Conservation (phyloP, 331 rosid genomes). For the Erythrophleum ivorense region DNA sequence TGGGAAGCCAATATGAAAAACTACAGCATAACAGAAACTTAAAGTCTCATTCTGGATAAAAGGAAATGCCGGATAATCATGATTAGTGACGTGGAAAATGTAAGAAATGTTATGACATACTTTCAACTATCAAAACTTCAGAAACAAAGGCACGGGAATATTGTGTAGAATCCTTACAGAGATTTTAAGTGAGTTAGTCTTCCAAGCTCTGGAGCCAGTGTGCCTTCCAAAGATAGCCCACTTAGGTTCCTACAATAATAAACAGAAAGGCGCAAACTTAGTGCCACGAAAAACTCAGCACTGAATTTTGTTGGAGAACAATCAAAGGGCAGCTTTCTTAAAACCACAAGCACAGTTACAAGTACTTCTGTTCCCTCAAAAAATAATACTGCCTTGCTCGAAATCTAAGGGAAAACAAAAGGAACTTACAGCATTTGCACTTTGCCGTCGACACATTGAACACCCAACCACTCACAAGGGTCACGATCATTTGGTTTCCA, state of each 20-base stretch:
- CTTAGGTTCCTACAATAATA: conserved; percentile 65
- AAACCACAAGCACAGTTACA: neutral
- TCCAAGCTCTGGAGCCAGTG: conserved; percentile 83
- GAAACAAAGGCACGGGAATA: neutral
- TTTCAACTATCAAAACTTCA: neutral
- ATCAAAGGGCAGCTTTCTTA: neutral
- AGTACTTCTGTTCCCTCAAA: too few species aligned
- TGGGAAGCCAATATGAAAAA: neutral
- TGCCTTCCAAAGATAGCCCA: conserved; percentile 77
- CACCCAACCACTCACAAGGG: conserved; percentile 84
- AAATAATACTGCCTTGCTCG: neutral
- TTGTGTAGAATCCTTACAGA: conserved; percentile 62
- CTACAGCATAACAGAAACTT: neutral
- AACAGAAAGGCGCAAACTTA: conserved; percentile 35
- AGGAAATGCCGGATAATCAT: neutral
- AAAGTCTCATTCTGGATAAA: neutral
- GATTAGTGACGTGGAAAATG: neutral
- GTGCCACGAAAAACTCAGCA: neutral
- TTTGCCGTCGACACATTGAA: conserved; percentile 62
- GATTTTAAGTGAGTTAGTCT: conserved; percentile 65
- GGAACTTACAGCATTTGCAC: conserved; percentile 81
- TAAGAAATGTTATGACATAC: neutral
- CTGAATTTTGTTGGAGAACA: neutral
- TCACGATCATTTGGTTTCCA: conserved; percentile 71
- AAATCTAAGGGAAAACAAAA: conserved; percentile 22